Evolutionary conservation across 306 rosid genomes (phyloP).

Genomic region (Fagus crenata): DNA sequence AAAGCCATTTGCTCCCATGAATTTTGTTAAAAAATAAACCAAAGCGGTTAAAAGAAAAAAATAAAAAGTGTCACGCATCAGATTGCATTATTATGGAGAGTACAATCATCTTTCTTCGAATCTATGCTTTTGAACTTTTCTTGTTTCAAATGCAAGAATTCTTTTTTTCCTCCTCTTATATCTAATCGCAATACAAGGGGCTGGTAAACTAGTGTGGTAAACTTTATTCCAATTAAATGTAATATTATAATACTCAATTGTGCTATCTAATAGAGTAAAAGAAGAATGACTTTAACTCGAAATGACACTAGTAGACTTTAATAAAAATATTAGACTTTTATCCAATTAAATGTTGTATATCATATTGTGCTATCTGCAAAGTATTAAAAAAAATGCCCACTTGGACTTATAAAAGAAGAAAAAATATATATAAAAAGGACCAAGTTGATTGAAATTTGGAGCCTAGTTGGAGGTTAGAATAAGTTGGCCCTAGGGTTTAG

Average conservation of each 20-base stretch:
- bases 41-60: too few species aligned
- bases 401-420: too few species aligned
- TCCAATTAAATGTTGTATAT: too few species aligned
- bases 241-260: neutral
- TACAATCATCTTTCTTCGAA: slow-evolving; percentile 10
- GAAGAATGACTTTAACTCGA: neutral
- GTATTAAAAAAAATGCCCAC: too few species aligned
- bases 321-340: neutral
- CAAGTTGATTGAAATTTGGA: neutral
- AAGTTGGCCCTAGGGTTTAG: neutral
- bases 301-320: neutral
- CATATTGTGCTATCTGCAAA: too few species aligned
- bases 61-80: too few species aligned
- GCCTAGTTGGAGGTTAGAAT: neutral
- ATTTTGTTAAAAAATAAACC: neutral
- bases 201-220: neutral
- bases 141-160: neutral
- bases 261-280: neutral
- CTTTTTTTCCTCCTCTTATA: neutral
- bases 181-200: slow-evolving; percentile 19
- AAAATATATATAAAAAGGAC: neutral
- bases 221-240: neutral
- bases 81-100: too few species aligned
- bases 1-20: slow-evolving; percentile 1
- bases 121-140: slow-evolving; percentile 34